Base-by-base conservation (phyloP, 1,284 basidiomycete species). In the Ganoderma lucidum region DNA sequence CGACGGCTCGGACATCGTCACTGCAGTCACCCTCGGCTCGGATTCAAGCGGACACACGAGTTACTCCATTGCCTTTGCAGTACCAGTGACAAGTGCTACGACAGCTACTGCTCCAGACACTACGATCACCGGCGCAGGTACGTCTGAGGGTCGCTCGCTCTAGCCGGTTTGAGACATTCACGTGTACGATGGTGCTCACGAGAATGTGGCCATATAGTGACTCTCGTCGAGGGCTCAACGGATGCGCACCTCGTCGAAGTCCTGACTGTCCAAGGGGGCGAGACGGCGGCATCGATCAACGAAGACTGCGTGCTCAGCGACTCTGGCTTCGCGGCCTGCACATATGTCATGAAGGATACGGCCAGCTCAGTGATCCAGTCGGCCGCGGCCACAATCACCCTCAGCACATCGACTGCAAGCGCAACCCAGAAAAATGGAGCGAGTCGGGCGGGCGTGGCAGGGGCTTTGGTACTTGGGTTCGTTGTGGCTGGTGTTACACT, bases 221-320 rank as follows among this genome's bases (percentile, higher is more conserved):
- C 62, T 12, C 62, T 63, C n/a, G 45, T 63, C 35, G 62, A 63
- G 45, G 62, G 62, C 35, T 51, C 62, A 15, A 51, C 62, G 3
- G 62, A 63, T 12, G 62, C 62, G 10, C 62, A 63, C 12, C 10
- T 63, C 4, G 19, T 63, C 45, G 17, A 48, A 28, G 35, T 23
- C 10, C 12, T 53, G 35, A 60, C 35, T 6, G 19, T 28, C 19
- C 37, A 9, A 28, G n/a, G 35, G 35, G 35, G 19, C 58, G 2
- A 60, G n/a, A 28, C 37, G 10, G n/a, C 14, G 19, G n/a, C n/a
- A 12, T 10, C 39, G 23, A 3, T 53, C 51, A 30, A 6, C 28
- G 23, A 53, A 9, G 51, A 53, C 51, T 53, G 51, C 10, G 51
- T 5, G 12, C 51, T 53, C 51, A 28, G 30, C 51, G 23, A 14